phyloP scores from a whole-genome alignment of 306 rosid species.

The Mimosa bimucronata region DNA sequence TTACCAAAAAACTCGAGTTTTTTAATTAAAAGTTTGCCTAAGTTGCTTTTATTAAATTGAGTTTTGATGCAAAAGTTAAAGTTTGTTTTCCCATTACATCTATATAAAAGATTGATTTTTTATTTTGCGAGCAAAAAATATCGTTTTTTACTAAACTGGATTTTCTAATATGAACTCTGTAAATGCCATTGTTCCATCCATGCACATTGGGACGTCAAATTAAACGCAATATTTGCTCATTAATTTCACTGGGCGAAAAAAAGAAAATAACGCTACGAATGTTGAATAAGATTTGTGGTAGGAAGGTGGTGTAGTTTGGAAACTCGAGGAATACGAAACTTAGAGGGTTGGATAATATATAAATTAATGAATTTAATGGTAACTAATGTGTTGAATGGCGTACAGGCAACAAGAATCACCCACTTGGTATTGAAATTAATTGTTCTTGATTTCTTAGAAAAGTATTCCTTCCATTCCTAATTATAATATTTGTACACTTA shows the following conservation, averaged over 20 bases:
- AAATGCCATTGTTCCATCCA: not conserved
- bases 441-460: not conserved
- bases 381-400: not conserved
- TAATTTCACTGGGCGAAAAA: not conserved
- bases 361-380: not conserved
- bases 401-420: not conserved
- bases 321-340: not conserved
- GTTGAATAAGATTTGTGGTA: not conserved
- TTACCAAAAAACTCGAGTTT: no score
- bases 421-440: not conserved
- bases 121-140: no score
- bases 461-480: no score
- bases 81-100: not conserved
- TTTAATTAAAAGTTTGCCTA: no score
- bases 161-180: not conserved
- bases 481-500: no score
- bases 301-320: not conserved
- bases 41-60: not conserved
- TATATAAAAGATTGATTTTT: no score
- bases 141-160: no score
- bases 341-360: not conserved
- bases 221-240: no score
- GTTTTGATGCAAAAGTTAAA: not conserved
- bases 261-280: not conserved
- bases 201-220: not conserved